Conservation (phyloP, 108 stramenopile species). For the Ochromonas danica region DNA sequence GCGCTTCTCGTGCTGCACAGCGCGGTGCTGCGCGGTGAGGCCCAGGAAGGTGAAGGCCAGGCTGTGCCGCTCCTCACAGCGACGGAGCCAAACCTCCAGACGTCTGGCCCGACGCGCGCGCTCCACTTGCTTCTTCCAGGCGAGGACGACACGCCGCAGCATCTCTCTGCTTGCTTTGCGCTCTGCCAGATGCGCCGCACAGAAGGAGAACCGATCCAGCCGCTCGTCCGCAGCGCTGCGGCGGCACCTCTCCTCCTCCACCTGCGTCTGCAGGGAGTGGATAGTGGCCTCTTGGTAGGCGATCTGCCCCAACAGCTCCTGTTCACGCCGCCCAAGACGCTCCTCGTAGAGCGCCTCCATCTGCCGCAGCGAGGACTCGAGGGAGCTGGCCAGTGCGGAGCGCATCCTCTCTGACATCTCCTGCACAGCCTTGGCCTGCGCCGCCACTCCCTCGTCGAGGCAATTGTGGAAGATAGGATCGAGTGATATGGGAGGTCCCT, state of each 20-base stretch:
- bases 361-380: no score
- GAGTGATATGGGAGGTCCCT: no score
- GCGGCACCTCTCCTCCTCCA: not conserved
- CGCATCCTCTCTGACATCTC: no score
- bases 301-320: not conserved
- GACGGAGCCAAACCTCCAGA: not conserved
- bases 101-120: not conserved
- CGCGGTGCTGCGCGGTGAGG: not conserved
- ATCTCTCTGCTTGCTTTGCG: not conserved
- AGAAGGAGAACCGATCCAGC: not conserved
- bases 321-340: not conserved
- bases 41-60: not conserved
- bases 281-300: not conserved
- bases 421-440: no score
- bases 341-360: not conserved
- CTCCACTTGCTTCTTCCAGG: not conserved
- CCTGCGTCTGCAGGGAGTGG: not conserved
- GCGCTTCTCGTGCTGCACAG: not conserved
- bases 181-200: not conserved
- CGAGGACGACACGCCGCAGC: not conserved
- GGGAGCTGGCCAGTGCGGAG: no score
- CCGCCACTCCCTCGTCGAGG: no score
- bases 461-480: no score
- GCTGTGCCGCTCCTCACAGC: not conserved
- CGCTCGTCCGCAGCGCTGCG: not conserved